phyloP scores from a whole-genome alignment of 208 protist genomes.

The Trypanosoma lewisi region DNA sequence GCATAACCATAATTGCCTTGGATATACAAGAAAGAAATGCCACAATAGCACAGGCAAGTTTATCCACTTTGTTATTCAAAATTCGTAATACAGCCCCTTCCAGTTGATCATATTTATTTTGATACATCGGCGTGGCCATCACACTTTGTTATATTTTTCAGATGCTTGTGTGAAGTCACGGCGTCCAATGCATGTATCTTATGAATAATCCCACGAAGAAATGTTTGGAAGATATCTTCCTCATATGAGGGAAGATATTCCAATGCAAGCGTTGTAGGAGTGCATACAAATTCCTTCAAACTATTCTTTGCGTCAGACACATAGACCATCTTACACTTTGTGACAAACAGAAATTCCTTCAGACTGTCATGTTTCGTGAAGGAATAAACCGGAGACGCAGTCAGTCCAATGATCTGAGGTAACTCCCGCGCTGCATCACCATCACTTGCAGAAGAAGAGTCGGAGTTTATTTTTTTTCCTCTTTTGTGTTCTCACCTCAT shows the following conservation, averaged over 20 bases:
- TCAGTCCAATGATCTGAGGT: constrained; percentile 53
- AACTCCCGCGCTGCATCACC: background rate
- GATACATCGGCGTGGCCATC: background rate
- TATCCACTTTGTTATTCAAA: background rate
- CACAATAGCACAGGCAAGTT: constrained; percentile 4
- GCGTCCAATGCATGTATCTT: background rate
- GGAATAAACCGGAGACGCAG: constrained; percentile 37
- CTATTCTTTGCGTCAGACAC: constrained; percentile 7
- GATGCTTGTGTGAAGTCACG: background rate
- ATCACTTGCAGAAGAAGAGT: background rate
- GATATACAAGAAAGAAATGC: constrained; percentile 11
- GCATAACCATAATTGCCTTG: constrained; percentile 2
- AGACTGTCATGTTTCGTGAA: constrained; percentile 17
- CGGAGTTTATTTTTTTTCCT: too few species aligned
- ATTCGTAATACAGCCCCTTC: background rate
- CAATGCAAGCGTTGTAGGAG: constrained; percentile 6
- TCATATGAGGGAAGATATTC: constrained; percentile 10
- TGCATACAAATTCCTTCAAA: constrained; percentile 8
- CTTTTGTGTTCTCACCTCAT: background rate
- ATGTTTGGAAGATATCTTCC: constrained; percentile 9
- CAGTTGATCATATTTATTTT: constrained; percentile 21
- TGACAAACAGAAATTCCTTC: constrained; percentile 20
- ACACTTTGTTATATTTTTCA: background rate
- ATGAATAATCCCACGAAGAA: background rate
- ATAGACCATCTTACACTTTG: constrained; percentile 10